phyloP scores from a whole-genome alignment of 768 basidiomycete genomes.

The Leccinellum albellum region DNA sequence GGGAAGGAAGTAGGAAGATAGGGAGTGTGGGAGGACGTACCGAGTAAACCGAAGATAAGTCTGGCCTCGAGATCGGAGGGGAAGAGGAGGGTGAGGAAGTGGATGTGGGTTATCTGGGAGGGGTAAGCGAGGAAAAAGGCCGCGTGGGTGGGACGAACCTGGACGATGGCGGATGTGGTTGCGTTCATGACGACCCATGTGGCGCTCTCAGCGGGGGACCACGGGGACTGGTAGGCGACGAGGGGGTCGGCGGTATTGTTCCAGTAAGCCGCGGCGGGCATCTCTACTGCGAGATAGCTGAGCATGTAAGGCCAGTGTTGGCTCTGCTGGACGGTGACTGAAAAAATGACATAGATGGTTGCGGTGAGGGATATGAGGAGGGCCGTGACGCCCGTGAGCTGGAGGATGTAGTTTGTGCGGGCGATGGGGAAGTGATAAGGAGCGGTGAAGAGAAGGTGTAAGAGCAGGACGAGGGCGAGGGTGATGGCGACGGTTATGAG shows the following conservation, averaged over 20 bases:
- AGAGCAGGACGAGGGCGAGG: conserved; percentile 77
- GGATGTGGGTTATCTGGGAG: conserved; percentile 90
- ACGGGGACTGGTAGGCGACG: conserved; percentile 33
- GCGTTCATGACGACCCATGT: conserved; percentile 90
- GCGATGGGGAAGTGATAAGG: conserved; percentile 96
- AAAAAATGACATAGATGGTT: conserved; percentile 72
- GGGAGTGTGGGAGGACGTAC: conserved; percentile 34
- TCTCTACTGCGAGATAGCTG: conserved; percentile 79
- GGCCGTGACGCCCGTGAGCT: conserved; percentile 77
- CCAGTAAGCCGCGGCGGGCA: conserved; percentile 34
- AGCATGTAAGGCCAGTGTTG: conserved; percentile 93
- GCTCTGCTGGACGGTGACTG: conserved; percentile 56
- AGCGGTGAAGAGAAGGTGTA: conserved; percentile 91
- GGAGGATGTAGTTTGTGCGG: conserved; percentile 86
- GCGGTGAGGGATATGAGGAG: conserved; percentile 76
- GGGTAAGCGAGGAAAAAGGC: conserved; percentile 49
- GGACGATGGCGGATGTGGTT: conserved; percentile 75
- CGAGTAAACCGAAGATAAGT: conserved; percentile 82
- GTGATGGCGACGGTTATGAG: conserved; percentile 82
- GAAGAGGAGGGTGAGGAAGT: conserved; percentile 92
- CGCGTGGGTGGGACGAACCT: conserved; percentile 48
- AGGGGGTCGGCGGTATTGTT: conserved; percentile 21
- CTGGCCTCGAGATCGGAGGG: conserved; percentile 86
- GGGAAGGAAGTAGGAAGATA: background rate
- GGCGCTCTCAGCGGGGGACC: conserved; percentile 62